phyloP scores from a whole-genome alignment of 1,284 basidiomycete species.

The Amylostereum areolatum region DNA sequence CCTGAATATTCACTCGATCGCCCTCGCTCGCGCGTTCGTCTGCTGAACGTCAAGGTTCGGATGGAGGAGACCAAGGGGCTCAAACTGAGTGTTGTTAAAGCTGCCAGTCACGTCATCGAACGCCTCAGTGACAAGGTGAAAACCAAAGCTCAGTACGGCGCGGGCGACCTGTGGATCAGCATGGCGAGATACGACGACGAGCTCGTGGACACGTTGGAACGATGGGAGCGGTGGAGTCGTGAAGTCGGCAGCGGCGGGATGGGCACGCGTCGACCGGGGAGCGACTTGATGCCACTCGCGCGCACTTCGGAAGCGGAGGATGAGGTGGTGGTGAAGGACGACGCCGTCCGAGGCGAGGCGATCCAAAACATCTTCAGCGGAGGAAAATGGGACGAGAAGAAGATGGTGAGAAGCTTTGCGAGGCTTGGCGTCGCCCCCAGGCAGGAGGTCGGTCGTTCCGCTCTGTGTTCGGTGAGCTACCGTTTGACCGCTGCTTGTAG shows the following conservation, averaged over 20 bases:
- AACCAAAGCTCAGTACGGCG: conserved; percentile 14
- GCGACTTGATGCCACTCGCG: conserved; percentile 23
- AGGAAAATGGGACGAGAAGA: conserved; percentile 61
- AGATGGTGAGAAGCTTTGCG: conserved; percentile 76
- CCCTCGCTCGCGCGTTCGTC: conserved; percentile 25
- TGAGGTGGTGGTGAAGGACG: not conserved
- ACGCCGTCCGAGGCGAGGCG: conserved; percentile 23
- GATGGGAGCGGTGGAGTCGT: conserved; percentile 49
- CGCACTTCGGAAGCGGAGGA: not conserved
- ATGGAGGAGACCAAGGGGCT: conserved; percentile 50
- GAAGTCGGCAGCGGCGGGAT: conserved; percentile 33
- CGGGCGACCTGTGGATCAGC: conserved; percentile 62
- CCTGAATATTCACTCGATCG: conserved; percentile 7
- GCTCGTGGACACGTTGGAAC: conserved; percentile 54
- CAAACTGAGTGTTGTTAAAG: conserved; percentile 45
- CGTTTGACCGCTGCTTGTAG: not conserved
- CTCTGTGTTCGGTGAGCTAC: not conserved
- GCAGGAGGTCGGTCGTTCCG: conserved; percentile 15
- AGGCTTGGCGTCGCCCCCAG: conserved; percentile 41
- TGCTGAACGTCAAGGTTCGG: conserved; percentile 50
- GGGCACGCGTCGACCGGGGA: conserved; percentile 29
- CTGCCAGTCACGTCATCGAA: conserved; percentile 49
- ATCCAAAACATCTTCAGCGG: conserved; percentile 40
- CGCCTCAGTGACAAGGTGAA: conserved; percentile 28
- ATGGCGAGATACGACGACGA: conserved; percentile 73